phyloP scores from a whole-genome alignment of 2,329 filamentous ascomycete species.

The Periconia sp. region DNA sequence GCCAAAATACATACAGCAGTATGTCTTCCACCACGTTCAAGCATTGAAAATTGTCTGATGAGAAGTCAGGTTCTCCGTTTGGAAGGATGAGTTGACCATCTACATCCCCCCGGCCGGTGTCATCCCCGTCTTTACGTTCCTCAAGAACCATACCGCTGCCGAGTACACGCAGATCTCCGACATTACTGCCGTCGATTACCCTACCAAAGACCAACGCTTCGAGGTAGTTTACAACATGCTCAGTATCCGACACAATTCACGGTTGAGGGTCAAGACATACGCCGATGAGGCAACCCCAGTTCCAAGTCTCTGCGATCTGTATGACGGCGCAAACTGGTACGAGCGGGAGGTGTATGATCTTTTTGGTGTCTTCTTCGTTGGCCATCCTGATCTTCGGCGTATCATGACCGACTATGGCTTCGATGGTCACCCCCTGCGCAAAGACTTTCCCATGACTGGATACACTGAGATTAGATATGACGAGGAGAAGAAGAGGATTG shows the following conservation, averaged over 20 bases:
- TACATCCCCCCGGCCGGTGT: conserved; percentile 88
- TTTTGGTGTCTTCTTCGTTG: conserved; percentile 95
- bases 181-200: conserved; percentile 94
- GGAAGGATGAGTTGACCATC: conserved; percentile 98
- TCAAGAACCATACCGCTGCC: conserved; percentile 96
- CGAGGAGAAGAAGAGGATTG: conserved; percentile 99
- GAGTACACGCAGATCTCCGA: conserved; percentile 94
- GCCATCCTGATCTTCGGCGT: conserved; percentile 90
- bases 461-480: conserved; percentile 98
- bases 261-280: conserved; percentile 98
- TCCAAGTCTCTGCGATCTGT: conserved; percentile 81
- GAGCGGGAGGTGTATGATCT: conserved; percentile 97
- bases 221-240: conserved; percentile 98
- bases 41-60: not conserved
- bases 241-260: conserved; percentile 92
- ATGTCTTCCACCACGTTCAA: conserved; percentile 10
- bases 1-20: conserved; percentile 96
- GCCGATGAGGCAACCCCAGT: conserved; percentile 94
- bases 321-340: conserved; percentile 97
- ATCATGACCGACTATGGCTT: conserved; percentile 99
- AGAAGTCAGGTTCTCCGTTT: conserved; percentile 76
- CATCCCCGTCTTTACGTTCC: conserved; percentile 87
- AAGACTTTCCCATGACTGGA: conserved; percentile 96
- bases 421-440: conserved; percentile 93
- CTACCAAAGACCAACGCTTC: conserved; percentile 92